These are phyloP conservation scores for Colletotrichum phormii DNA, from an alignment of 2,329 filamentous ascomycete genomes.

Conservation along the genomic window DNA sequence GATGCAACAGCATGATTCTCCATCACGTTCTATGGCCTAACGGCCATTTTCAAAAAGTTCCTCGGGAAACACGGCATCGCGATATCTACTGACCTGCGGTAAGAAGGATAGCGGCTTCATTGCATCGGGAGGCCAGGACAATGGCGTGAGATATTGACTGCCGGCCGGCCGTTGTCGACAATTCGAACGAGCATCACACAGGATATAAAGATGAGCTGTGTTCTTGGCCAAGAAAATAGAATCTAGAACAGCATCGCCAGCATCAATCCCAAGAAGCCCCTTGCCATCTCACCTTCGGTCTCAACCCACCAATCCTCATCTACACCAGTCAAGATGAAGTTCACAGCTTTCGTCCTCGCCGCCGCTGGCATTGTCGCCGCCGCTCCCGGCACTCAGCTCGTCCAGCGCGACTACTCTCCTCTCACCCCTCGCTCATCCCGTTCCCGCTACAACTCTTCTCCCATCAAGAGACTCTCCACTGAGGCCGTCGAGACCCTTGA, in stretches of 20 bases:
- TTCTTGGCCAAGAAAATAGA: background rate
- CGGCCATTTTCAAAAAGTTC: background rate
- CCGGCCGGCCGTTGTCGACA: background rate
- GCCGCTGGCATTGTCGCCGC: constrained; percentile 36
- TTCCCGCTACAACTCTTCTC: constrained; percentile 30
- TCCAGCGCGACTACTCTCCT: constrained; percentile 27
- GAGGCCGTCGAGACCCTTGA: constrained; percentile 4
- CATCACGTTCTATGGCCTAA: background rate
- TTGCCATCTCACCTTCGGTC: constrained; percentile 8
- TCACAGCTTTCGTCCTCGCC: constrained; percentile 33
- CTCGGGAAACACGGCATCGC: constrained; percentile 21
- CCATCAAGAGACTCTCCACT: constrained; percentile 35
- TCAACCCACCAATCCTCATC: too few relatives aligned
- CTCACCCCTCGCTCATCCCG: constrained; percentile 3
- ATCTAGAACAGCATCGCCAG: background rate
- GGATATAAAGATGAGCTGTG: constrained; percentile 3
- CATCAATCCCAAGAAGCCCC: constrained; percentile 11
- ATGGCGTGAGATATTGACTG: background rate
- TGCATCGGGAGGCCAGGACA: background rate
- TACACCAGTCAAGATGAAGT: constrained; percentile 26
- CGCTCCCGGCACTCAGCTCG: constrained; percentile 26
- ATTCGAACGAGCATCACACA: background rate
- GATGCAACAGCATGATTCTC: background rate
- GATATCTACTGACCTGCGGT: constrained; percentile 27
- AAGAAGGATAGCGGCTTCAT: constrained; percentile 16